phyloP scores from a whole-genome alignment of 2,329 filamentous ascomycete species.

The Cryphonectria radicalis region DNA sequence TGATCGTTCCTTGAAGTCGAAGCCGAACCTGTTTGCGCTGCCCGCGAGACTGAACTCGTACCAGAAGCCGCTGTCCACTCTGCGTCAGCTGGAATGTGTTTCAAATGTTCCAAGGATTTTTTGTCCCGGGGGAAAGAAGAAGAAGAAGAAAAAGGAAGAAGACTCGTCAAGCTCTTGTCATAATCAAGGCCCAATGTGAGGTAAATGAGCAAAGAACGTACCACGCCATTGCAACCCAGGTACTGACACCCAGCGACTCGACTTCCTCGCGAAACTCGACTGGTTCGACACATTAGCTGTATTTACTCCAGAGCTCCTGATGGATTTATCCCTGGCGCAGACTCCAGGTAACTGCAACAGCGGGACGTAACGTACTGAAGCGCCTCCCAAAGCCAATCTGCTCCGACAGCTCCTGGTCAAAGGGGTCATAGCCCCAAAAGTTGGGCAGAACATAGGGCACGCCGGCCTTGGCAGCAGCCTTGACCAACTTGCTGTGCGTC shows the following conservation, averaged over 20 bases:
- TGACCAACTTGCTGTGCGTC: conserved; percentile 44
- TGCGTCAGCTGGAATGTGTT: background rate
- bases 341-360: background rate
- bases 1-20: conserved; percentile 34
- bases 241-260: conserved; percentile 40
- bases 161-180: background rate
- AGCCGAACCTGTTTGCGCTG: conserved; percentile 32
- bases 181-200: background rate
- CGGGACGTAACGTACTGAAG: conserved; percentile 28
- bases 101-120: background rate
- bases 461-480: conserved; percentile 48
- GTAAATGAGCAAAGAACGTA: background rate
- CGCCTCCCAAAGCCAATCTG: conserved; percentile 9
- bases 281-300: background rate
- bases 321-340: background rate
- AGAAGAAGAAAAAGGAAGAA: too few relatives aligned
- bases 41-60: conserved; percentile 54
- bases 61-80: conserved; percentile 48
- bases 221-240: conserved; percentile 42
- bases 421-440: conserved; percentile 38
- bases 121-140: background rate
- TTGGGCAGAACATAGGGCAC: conserved; percentile 53
- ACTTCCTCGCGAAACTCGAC: conserved; percentile 41
- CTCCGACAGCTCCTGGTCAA: conserved; percentile 24
- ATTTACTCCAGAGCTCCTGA: background rate